Conservation (phyloP, 805 yeast species). For the Kuraishia cidri region DNA sequence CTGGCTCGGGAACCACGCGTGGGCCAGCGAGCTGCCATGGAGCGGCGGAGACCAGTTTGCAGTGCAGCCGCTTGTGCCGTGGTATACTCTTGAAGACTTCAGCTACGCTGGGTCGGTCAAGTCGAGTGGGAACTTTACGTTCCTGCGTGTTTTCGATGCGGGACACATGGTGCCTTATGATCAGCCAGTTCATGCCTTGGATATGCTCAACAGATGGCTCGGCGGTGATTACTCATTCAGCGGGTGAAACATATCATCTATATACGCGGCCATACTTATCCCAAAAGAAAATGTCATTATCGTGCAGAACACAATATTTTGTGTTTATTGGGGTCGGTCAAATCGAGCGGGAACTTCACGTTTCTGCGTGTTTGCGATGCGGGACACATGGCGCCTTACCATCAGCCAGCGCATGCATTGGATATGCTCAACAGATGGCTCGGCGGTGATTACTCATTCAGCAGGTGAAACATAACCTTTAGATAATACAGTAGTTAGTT, state of each 20-base stretch:
- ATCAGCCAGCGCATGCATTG: conserved; percentile 71
- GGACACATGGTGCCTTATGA: conserved; percentile 97
- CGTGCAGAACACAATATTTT: too few species aligned
- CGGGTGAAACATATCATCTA: neutral
- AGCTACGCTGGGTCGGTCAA: conserved; percentile 27
- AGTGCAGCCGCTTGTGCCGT: conserved; percentile 28
- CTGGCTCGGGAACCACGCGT: conserved; percentile 86
- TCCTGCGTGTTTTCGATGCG: conserved; percentile 77
- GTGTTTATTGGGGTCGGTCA: conserved; percentile 32
- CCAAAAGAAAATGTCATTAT: neutral
- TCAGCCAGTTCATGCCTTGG: conserved; percentile 71
- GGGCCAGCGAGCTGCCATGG: conserved; percentile 70
- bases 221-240: conserved; percentile 43
- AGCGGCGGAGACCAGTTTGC: conserved; percentile 39
- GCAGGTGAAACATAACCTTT: neutral
- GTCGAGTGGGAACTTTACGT: conserved; percentile 58
- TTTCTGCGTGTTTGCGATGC: conserved; percentile 82
- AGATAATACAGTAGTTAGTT: too few species aligned
- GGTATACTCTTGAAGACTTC: conserved; percentile 18
- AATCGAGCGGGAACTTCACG: conserved; percentile 54
- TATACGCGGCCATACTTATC: neutral
- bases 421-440: conserved; percentile 87
- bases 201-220: conserved; percentile 83
- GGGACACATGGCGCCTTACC: conserved; percentile 95
- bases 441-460: conserved; percentile 43